phyloP scores from a whole-genome alignment of 23 red algal species.

The Gracilaria gracilis region DNA sequence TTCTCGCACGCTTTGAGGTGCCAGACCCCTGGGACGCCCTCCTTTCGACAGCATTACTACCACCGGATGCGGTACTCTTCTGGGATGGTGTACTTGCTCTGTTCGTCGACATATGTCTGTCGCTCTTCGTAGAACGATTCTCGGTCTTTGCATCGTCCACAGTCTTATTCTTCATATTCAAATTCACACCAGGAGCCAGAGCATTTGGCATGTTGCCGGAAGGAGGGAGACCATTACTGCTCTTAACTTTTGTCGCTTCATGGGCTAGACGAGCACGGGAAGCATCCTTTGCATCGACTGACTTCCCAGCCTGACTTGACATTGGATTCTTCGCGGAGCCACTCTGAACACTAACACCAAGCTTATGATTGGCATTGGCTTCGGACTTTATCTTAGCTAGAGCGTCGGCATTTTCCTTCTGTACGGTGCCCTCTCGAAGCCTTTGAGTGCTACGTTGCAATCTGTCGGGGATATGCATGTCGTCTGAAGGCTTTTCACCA shows the following conservation, averaged over 20 bases:
- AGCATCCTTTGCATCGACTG: neutral
- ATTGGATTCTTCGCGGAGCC: neutral
- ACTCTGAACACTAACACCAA: neutral
- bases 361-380: neutral
- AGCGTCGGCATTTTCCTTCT: neutral
- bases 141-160: constrained; percentile 29
- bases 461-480: neutral
- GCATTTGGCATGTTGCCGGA: neutral
- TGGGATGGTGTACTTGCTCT: constrained; percentile 58
- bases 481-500: constrained; percentile 6
- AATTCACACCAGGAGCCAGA: neutral
- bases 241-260: neutral
- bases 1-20: constrained; percentile 27
- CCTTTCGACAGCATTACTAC: constrained; percentile 57
- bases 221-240: neutral
- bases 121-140: constrained; percentile 56
- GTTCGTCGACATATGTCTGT: constrained; percentile 22
- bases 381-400: neutral
- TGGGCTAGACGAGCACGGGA: neutral
- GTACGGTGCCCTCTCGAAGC: neutral
- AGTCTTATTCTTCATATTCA: constrained; percentile 2
- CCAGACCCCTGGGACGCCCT: constrained; percentile 24
- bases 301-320: neutral
- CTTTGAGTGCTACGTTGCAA: neutral
- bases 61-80: constrained; percentile 63